Percentiles rank a stretch among this genome's conserved stretches.
These are phyloP conservation scores for Cercospora nicotianae DNA, from an alignment of 2,329 filamentous ascomycete genomes.

Conservation along the genomic window DNA sequence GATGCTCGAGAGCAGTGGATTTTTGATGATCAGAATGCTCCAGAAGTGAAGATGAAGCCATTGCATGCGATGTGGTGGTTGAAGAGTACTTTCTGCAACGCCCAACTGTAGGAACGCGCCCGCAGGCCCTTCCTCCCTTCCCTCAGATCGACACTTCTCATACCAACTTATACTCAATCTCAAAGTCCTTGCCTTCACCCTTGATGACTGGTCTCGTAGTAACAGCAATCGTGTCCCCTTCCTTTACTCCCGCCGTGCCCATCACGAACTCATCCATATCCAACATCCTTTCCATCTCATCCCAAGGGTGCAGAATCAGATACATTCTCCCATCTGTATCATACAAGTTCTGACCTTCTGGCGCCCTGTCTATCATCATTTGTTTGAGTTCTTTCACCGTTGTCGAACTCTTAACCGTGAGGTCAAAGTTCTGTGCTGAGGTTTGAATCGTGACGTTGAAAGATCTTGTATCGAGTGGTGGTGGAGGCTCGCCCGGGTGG, in stretches of 20 bases:
- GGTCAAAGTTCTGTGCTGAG: neutral
- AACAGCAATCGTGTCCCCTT: neutral
- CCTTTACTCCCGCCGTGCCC: neutral
- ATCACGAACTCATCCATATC: neutral
- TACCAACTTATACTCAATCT: conserved; percentile 1
- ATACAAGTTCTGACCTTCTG: neutral
- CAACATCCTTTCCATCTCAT: neutral
- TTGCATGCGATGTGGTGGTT: too few species aligned
- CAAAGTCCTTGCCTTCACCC: neutral
- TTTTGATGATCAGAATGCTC: too few species aligned
- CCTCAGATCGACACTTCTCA: neutral
- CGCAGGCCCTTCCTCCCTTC: too few species aligned
- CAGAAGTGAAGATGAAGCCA: too few species aligned
- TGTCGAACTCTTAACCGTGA: neutral
- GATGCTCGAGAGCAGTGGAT: too few species aligned
- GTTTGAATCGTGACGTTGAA: neutral
- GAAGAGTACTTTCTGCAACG: too few species aligned
- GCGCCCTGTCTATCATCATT: neutral
- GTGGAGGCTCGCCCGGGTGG: conserved; percentile 1
- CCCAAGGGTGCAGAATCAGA: neutral
- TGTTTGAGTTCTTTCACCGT: conserved; percentile 2
- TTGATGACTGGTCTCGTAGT: neutral
- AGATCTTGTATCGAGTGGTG: neutral
- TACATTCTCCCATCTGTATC: conserved; percentile 8
- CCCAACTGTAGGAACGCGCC: too few species aligned